Evolutionary conservation across 2,329 filamentous ascomycete species (phyloP).

Genomic region (Gaeumannomyces sp.): DNA sequence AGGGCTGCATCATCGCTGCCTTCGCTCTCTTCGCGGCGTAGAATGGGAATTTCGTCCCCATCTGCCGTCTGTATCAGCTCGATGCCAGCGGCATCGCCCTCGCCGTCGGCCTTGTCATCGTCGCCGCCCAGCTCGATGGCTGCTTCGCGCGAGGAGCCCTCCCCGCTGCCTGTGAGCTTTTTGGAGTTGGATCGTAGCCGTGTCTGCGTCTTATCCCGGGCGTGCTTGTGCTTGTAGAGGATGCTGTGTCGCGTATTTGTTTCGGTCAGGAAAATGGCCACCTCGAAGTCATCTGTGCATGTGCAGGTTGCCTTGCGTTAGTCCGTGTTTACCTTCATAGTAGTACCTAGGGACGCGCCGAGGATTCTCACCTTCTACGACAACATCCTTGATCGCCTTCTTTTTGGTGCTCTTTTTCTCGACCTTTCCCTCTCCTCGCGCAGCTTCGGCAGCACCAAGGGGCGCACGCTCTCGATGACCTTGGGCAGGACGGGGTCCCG

Average conservation of each 20-base stretch:
- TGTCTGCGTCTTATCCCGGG: conserved; percentile 50
- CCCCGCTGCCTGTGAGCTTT: conserved; percentile 40
- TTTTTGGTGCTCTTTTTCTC: conserved; percentile 63
- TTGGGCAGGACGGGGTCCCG: conserved; percentile 70
- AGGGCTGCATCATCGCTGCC: conserved; percentile 33
- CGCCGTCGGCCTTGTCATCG: conserved; percentile 7
- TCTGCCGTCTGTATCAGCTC: conserved; percentile 6
- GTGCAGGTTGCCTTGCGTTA: background rate
- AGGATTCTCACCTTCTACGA: conserved; percentile 59
- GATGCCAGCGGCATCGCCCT: conserved; percentile 18
- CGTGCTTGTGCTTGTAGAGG: conserved; percentile 77
- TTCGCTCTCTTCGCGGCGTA: conserved; percentile 54
- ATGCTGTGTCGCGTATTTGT: conserved; percentile 79
- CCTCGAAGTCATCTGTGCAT: conserved; percentile 80
- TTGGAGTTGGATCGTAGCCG: conserved; percentile 56
- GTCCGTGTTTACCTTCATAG: background rate
- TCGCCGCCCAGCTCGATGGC: conserved; percentile 45
- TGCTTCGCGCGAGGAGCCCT: conserved; percentile 43
- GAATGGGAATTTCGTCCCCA: conserved; percentile 20
- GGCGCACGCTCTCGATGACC: conserved; percentile 79
- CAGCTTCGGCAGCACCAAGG: conserved; percentile 82
- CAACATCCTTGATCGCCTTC: conserved; percentile 80
- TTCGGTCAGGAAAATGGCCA: conserved; percentile 88
- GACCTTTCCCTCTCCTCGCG: conserved; percentile 72
- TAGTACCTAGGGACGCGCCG: no score